Conservation (phyloP, 768 basidiomycete genomes). For the Lentinula detonsa region DNA sequence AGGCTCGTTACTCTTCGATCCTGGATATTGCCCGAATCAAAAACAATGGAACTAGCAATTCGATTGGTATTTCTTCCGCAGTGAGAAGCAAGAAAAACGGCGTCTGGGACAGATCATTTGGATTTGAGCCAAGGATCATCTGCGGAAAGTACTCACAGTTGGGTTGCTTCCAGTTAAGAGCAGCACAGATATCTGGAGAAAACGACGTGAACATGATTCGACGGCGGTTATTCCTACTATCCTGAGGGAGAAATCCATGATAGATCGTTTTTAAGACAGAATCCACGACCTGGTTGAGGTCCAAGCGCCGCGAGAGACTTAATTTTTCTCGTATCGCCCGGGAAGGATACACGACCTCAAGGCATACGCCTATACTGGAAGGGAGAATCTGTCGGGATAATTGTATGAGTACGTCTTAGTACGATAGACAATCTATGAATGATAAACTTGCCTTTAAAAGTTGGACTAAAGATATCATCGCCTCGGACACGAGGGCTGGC, state of each 20-base stretch:
- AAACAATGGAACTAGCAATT: slow-evolving; percentile 21
- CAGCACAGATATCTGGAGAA: slow-evolving; percentile 82
- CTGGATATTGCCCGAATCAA: slow-evolving; percentile 32
- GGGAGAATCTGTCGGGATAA: slow-evolving; percentile 45
- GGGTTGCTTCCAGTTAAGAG: slow-evolving; percentile 98
- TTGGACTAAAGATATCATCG: slow-evolving; percentile 71
- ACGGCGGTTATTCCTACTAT: slow-evolving; percentile 51
- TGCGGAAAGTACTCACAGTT: slow-evolving; percentile 62
- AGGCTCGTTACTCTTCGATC: slow-evolving; percentile 64
- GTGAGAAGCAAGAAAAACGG: slow-evolving; percentile 89
- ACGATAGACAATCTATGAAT: not conserved
- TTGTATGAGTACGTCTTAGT: slow-evolving; percentile 1
- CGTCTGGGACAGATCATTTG: slow-evolving; percentile 45
- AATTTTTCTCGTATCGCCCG: slow-evolving; percentile 35
- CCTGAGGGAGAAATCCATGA: slow-evolving; percentile 48
- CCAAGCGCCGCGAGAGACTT: slow-evolving; percentile 45
- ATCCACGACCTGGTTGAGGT: slow-evolving; percentile 82
- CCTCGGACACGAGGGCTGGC: slow-evolving; percentile 36
- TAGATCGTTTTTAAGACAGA: slow-evolving; percentile 81
- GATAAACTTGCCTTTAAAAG: slow-evolving; percentile 58
- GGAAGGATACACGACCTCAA: slow-evolving; percentile 80
- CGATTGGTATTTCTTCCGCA: slow-evolving; percentile 59
- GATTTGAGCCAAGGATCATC: not conserved
- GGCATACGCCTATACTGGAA: slow-evolving; percentile 60
- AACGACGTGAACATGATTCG: slow-evolving; percentile 92